These are phyloP conservation scores for Cenococcum geophilum DNA, from an alignment of 495 filamentous ascomycete species.

Conservation along the genomic window DNA sequence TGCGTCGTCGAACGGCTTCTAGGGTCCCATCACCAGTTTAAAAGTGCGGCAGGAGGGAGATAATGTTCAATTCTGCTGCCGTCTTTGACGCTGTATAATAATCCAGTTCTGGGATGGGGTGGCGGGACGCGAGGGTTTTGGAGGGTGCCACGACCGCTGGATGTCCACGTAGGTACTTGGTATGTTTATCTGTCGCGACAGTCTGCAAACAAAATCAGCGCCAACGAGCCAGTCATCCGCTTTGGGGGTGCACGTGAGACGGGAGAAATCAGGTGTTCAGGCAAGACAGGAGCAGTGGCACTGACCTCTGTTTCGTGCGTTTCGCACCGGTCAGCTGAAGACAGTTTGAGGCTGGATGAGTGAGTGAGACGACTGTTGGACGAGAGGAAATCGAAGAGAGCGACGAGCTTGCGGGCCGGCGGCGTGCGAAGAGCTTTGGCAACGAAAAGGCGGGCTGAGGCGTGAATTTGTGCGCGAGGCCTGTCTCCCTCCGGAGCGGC, in stretches of 20 bases:
- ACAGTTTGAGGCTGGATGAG: not conserved
- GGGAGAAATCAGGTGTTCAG: slow-evolving; percentile 5
- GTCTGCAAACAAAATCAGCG: slow-evolving; percentile 18
- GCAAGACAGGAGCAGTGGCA: slow-evolving; percentile 1
- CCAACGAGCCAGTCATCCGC: slow-evolving; percentile 1
- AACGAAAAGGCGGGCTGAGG: not conserved
- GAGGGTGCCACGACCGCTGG: slow-evolving; percentile 29
- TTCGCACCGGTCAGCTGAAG: not conserved
- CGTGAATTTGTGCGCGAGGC: slow-evolving; percentile 2
- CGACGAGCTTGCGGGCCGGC: not conserved
- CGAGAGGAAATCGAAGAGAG: not conserved
- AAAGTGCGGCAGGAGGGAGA: slow-evolving; percentile 1
- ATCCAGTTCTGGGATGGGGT: slow-evolving; percentile 19
- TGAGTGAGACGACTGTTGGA: not conserved
- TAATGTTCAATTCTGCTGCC: not conserved
- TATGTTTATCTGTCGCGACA: slow-evolving; percentile 22
- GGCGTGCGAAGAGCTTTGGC: not conserved
- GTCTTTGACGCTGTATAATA: slow-evolving; percentile 15
- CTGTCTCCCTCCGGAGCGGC: not conserved
- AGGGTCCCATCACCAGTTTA: slow-evolving; percentile 32
- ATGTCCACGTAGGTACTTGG: slow-evolving; percentile 30
- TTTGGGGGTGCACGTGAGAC: slow-evolving; percentile 26
- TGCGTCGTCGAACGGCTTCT: slow-evolving; percentile 22
- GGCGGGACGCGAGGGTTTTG: slow-evolving; percentile 28
- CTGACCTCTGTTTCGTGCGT: not conserved